Evolutionary conservation across 164 flowering plant species (phyloP).

Genomic region (Stephania japonica): DNA sequence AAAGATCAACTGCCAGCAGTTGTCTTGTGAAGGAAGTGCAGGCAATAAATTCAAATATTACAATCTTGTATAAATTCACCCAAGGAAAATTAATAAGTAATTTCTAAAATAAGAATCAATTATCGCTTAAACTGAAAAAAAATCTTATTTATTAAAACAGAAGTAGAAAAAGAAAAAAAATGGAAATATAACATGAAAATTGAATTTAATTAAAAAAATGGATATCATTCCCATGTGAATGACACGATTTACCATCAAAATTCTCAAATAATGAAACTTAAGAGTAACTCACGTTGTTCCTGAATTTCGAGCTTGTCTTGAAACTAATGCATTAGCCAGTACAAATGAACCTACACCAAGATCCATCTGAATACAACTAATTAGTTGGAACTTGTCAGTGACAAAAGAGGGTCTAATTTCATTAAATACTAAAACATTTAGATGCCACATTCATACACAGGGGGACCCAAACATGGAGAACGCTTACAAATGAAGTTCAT

Average conservation of each 20-base stretch:
- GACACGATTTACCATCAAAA: background rate
- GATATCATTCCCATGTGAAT: background rate
- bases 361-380: conserved; percentile 64
- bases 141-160: too few species aligned
- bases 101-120: background rate
- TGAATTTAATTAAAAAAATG: background rate
- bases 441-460: background rate
- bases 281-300: conserved; percentile 42
- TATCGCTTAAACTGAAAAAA: background rate
- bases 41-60: background rate
- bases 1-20: background rate
- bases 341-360: conserved; percentile 94
- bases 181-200: background rate
- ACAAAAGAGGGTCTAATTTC: background rate
- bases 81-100: background rate
- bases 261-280: background rate
- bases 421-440: background rate
- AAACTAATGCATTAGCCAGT: conserved; percentile 73
- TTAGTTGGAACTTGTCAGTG: conserved; percentile 2
- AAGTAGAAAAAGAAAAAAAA: background rate
- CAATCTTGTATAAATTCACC: background rate
- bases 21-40: background rate
- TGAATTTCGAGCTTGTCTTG: conserved; percentile 75
- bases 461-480: background rate
- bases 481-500: background rate